Conservation (phyloP, 2,329 filamentous ascomycete genomes). For the Zymoseptoria ardabiliae region DNA sequence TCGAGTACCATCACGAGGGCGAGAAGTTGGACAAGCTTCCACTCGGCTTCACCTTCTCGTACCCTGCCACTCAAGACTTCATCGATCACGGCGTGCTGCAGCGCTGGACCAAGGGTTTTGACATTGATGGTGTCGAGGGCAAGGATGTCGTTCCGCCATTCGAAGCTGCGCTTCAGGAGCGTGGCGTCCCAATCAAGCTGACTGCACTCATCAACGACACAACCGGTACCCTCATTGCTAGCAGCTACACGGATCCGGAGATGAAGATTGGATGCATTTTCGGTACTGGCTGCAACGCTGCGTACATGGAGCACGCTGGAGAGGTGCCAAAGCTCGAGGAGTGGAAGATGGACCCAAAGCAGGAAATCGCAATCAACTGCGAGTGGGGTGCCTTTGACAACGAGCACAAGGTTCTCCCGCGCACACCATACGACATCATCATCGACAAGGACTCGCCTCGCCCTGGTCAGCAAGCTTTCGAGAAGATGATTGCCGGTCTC, state of each 20-base stretch:
- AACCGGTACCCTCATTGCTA: slow-evolving; percentile 92
- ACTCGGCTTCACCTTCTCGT: slow-evolving; percentile 93
- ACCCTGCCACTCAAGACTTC: slow-evolving; percentile 86
- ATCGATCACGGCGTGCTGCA: slow-evolving; percentile 89
- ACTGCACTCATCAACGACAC: slow-evolving; percentile 96
- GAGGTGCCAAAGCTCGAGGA: slow-evolving; percentile 90
- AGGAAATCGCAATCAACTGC: slow-evolving; percentile 91
- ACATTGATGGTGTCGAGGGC: slow-evolving; percentile 86
- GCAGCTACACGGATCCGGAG: slow-evolving; percentile 85
- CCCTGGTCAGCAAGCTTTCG: slow-evolving; percentile 40
- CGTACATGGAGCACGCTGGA: slow-evolving; percentile 91
- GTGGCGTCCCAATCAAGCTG: slow-evolving; percentile 85
- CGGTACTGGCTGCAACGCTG: slow-evolving; percentile 94
- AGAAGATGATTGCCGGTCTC: slow-evolving; percentile 41
- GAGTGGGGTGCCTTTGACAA: slow-evolving; percentile 98
- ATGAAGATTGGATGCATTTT: slow-evolving; percentile 98
- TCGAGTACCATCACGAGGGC: slow-evolving; percentile 71
- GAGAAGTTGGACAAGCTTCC: slow-evolving; percentile 61
- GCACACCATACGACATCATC: slow-evolving; percentile 56
- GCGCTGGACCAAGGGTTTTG: slow-evolving; percentile 96
- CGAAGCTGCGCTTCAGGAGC: slow-evolving; percentile 64
- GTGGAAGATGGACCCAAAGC: slow-evolving; percentile 67
- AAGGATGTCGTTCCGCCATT: slow-evolving; percentile 85
- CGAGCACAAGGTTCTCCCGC: slow-evolving; percentile 78
- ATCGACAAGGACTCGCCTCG: slow-evolving; percentile 40